Evolutionary conservation across 176 grass and related monocot species (phyloP).

Genomic region (Oryza australiensis): DNA sequence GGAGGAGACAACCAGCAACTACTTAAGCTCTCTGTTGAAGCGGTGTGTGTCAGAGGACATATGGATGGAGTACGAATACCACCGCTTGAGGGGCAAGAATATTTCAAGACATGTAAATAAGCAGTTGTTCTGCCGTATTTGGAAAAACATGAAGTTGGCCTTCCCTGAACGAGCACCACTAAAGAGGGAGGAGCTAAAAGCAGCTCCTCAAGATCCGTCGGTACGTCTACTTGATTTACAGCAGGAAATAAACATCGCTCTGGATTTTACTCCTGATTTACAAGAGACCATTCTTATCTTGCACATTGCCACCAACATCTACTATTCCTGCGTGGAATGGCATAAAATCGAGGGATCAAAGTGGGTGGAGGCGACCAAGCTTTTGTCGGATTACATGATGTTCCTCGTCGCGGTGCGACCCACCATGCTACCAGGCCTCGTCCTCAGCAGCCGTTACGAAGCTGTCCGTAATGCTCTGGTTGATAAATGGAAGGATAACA

Average conservation of each 20-base stretch:
- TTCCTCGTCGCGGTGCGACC: not conserved
- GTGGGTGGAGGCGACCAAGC: not conserved
- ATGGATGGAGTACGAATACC: not conserved
- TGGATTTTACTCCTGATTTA: not conserved
- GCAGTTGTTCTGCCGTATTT: too few species aligned
- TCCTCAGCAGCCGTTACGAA: not conserved
- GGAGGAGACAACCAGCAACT: too few species aligned
- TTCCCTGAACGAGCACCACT: too few species aligned
- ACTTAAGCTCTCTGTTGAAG: not conserved
- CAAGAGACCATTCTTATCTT: not conserved
- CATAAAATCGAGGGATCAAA: too few species aligned
- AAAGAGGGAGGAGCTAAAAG: too few species aligned
- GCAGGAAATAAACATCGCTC: not conserved
- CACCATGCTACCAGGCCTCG: not conserved
- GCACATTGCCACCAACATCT: constrained; percentile 11
- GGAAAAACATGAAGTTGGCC: too few species aligned
- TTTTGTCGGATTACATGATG: not conserved
- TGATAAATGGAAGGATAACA: not conserved
- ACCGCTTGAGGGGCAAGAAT: not conserved
- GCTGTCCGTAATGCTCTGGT: not conserved
- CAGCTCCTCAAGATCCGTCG: too few species aligned
- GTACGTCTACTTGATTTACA: too few species aligned
- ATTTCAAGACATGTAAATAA: too few species aligned
- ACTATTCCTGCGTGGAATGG: not conserved
- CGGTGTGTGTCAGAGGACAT: accelerated